These are phyloP conservation scores for Cronartium quercuum DNA, from an alignment of 1,284 basidiomycete genomes.

Conservation along the genomic window DNA sequence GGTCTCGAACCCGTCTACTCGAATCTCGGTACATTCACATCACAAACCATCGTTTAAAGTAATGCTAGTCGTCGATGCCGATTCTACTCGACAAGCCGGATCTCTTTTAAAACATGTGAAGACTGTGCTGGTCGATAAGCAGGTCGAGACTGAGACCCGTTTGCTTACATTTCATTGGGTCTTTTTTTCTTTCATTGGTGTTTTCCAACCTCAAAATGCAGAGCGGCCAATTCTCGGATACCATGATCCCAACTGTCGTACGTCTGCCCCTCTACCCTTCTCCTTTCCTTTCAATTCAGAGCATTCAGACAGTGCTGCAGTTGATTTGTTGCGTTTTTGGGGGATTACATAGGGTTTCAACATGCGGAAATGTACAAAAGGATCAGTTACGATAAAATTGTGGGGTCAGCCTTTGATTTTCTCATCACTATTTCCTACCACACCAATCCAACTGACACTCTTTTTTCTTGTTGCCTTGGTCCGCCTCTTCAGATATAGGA, in stretches of 20 bases:
- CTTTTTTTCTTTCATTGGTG: neutral
- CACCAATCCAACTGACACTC: neutral
- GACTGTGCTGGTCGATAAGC: too few relatives aligned
- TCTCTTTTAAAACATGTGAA: too few relatives aligned
- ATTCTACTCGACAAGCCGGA: too few relatives aligned
- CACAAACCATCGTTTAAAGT: too few relatives aligned
- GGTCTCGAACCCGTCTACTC: too few relatives aligned
- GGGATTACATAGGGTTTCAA: conserved; percentile 43
- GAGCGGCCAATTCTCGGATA: conserved; percentile 43
- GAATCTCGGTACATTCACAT: too few relatives aligned
- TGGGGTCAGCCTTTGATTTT: conserved; percentile 39
- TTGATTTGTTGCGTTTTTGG: neutral
- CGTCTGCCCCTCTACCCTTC: neutral
- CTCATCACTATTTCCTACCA: neutral
- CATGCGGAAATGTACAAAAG: conserved; percentile 46
- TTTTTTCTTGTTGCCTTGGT: neutral
- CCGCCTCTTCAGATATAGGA: conserved; percentile 39
- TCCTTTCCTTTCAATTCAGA: neutral
- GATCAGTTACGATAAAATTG: conserved; percentile 46
- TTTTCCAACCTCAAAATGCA: neutral
- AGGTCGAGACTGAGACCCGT: neutral
- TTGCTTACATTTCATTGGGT: neutral
- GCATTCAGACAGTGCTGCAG: too few relatives aligned
- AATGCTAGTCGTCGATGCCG: too few relatives aligned
- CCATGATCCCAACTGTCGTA: conserved; percentile 47